Base-by-base conservation (phyloP, 352 stramenopile species). In the Pythium folliculosum region DNA sequence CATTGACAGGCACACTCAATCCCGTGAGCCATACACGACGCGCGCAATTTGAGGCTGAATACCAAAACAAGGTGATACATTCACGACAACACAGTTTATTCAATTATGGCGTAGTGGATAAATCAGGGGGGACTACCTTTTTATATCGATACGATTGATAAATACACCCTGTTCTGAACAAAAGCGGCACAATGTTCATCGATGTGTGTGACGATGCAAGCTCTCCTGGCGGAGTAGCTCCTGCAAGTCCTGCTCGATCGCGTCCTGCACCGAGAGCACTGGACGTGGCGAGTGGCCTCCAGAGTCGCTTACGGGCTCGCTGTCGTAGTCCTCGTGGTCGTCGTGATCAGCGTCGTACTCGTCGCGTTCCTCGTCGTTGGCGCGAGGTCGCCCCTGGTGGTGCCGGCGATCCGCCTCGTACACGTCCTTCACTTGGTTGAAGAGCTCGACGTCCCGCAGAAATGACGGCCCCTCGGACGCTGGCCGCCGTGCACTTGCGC, bases 201-300 rank as follows among this genome's bases (percentile, higher is more conserved):
- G 40, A 16, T 23, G 25, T 13, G 4, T 23, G 0, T 16, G 48
- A 32, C 2, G 27, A 5, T 32, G 27, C 32, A 75, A 58, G 3
- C 57, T 45, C 21, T 76, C 55, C 25, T 80, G 60, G 5, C 61
- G 74, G 12, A 78, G 53, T 12, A 84, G 60, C 27, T 73, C 65
- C 8, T 68, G 48, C 57, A 84, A 77, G 32, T 84, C 74, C 13
- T 68, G 57, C 47, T 84, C 72, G 21, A 84, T 73, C 12, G 72
- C 69, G 51, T 77, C 69, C 9, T 75, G 74, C 32, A 79, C 69
- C 1, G 70, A 70, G 1, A 75, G 38, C 44, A 78, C 40, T 21
- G 60, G 60, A 8, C 40, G 40, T 7, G 35, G 38, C n/a, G 49
- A 21, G 30, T 32, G 27, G 27, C 27, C 27, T 5, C 27, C 27